Percentiles rank a stretch among this genome's conserved stretches.
Conservation (phyloP, 2,329 filamentous ascomycete genomes). For the Lachnellula hyalina region DNA sequence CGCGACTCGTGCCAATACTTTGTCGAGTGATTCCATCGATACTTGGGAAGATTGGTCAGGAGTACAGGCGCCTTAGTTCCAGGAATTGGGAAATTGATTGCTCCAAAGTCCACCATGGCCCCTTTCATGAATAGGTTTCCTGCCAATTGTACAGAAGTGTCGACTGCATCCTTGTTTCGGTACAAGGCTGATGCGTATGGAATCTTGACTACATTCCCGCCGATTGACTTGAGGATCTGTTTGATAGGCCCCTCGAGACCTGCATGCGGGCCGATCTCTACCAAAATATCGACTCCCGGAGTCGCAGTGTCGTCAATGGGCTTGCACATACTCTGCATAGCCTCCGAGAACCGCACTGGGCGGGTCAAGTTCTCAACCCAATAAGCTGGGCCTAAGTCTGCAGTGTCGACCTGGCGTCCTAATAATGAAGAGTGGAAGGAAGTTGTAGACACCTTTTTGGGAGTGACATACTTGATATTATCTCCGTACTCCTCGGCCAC, state of each 20-base stretch:
- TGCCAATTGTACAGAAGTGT: conserved; percentile 40
- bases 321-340: conserved; percentile 30
- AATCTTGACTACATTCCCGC: conserved; percentile 38
- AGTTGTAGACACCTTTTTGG: conserved; percentile 1
- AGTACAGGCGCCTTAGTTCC: conserved; percentile 12
- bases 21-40: conserved; percentile 22
- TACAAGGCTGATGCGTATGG: conserved; percentile 37
- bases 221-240: conserved; percentile 36
- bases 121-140: conserved; percentile 43
- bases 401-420: conserved; percentile 17
- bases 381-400: conserved; percentile 34
- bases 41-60: conserved; percentile 20
- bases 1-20: conserved; percentile 23
- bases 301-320: conserved; percentile 3
- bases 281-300: conserved; percentile 12
- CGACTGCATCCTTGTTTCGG: conserved; percentile 46
- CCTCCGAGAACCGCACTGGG: conserved; percentile 40
- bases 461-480: conserved; percentile 12
- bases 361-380: conserved; percentile 44
- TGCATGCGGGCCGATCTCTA: conserved; percentile 36
- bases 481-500: conserved; percentile 25
- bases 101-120: conserved; percentile 37
- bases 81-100: conserved; percentile 41
- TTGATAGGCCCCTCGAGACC: conserved; percentile 32
- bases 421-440: conserved; percentile 23